phyloP scores from a whole-genome alignment of 495 filamentous ascomycete genomes.

The Neurospora sp. region DNA sequence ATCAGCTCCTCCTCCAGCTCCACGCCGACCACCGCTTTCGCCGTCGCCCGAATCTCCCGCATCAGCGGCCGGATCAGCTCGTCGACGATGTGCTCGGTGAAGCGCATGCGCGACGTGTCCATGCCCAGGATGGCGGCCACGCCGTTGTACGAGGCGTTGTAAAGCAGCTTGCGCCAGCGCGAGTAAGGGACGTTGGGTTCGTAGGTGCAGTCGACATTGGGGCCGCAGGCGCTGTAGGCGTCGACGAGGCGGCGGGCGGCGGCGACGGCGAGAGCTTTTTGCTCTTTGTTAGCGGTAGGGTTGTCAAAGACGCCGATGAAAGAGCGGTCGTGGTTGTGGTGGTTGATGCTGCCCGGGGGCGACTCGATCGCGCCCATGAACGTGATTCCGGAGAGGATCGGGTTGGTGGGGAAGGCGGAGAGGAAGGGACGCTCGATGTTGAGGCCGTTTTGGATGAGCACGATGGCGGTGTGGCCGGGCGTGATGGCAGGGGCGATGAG shows the following conservation, averaged over 20 bases:
- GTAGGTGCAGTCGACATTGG: conserved; percentile 15
- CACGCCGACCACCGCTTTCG: conserved; percentile 16
- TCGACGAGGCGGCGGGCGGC: conserved; percentile 29
- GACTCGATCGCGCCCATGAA: conserved; percentile 42
- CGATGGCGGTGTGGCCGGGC: conserved; percentile 37
- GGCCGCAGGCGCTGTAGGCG: conserved; percentile 29
- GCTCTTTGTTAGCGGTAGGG: conserved; percentile 2
- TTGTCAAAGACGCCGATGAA: conserved; percentile 38
- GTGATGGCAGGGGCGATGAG: conserved; percentile 42
- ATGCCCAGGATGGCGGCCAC: conserved; percentile 38
- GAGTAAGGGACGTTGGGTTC: conserved; percentile 24
- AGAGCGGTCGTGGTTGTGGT: conserved; percentile 31
- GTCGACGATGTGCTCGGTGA: conserved; percentile 13
- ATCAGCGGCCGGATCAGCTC: conserved; percentile 14
- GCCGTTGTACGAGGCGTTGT: conserved; percentile 39
- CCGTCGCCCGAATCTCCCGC: conserved; percentile 13
- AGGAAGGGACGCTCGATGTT: conserved; percentile 51
- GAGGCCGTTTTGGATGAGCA: conserved; percentile 54
- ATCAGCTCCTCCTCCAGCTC: conserved; percentile 24
- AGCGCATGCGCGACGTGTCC: conserved; percentile 30
- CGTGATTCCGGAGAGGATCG: conserved; percentile 42
- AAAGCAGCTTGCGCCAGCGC: conserved; percentile 44
- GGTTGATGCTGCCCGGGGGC: conserved; percentile 32
- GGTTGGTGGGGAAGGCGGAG: conserved; percentile 38
- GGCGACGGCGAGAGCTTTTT: background rate